Percentiles rank a stretch among this genome's conserved stretches.
phyloP scores from a whole-genome alignment of 2,329 filamentous ascomycete genomes.

The Raffaelea ambrosiae region DNA sequence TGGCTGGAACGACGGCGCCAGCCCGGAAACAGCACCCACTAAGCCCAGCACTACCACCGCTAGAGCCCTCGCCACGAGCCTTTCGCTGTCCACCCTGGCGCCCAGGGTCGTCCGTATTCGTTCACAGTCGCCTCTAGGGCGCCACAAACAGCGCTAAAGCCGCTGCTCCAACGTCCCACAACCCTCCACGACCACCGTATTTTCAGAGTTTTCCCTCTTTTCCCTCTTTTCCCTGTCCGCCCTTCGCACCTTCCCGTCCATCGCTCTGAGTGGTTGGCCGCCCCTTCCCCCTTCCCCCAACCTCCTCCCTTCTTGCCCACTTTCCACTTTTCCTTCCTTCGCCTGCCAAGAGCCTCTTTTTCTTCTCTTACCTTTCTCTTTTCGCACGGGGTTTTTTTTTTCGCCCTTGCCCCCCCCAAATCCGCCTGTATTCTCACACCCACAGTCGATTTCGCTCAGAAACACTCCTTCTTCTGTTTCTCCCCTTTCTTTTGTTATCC shows the following conservation, averaged over 20 bases:
- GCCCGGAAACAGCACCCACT: too few relatives aligned
- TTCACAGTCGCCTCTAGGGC: too few relatives aligned
- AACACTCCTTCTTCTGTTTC: background rate
- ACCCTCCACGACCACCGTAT: background rate
- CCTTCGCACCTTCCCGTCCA: background rate
- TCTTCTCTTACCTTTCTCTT: too few relatives aligned
- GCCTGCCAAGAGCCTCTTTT: background rate
- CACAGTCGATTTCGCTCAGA: background rate
- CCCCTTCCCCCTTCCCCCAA: constrained; percentile 5
- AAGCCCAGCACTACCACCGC: too few relatives aligned
- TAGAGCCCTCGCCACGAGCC: too few relatives aligned
- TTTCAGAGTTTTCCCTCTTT: background rate
- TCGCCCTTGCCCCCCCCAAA: too few relatives aligned
- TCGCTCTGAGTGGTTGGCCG: constrained; percentile 8
- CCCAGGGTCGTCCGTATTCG: too few relatives aligned
- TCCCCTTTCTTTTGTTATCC: background rate
- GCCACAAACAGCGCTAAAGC: too few relatives aligned
- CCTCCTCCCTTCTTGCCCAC: constrained; percentile 5
- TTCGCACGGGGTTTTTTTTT: too few relatives aligned
- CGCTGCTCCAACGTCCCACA: too few relatives aligned
- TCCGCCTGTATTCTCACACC: background rate
- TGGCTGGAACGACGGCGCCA: too few relatives aligned
- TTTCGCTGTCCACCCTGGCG: too few relatives aligned
- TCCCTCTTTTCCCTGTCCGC: background rate
- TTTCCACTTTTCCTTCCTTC: background rate